Base-by-base conservation (phyloP, 345 rosid genomes). In the Melastoma malabathricum region DNA sequence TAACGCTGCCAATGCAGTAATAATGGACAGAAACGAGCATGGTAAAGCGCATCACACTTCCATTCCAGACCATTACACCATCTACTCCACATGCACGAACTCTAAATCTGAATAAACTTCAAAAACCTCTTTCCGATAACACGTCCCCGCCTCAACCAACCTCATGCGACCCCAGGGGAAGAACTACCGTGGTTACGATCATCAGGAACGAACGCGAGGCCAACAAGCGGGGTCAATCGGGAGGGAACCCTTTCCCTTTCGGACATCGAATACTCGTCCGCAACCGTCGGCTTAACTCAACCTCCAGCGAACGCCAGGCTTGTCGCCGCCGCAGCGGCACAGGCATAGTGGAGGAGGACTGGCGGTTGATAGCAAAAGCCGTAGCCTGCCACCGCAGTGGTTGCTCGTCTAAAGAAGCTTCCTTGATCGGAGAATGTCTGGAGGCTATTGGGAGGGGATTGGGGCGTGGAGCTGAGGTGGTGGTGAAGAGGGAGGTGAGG, bases 151-250 rank as follows among this genome's bases (percentile, higher is more conserved):
- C 2, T 29, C 38, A 29, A 29, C 38, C 38, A 10, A 29, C 2
- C 1, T 1, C 52, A 3, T 3, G 29, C 23, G 3, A 56, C 2
- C 25, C 0, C 7, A 20, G 43, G 12, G 31, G 55, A 15, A 51
- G 31, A 60, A 38, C 15, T 46, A 81, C 95, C 96, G 53, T 82
- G 96, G 47, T 61, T 78, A 9, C 44, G 44, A 13, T 90, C 92
- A 20, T 84, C 92, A 1, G 92, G 94, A 50, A 90, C 94, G 64
- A 84, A 90, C 50, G 94, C 77, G 48, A 90, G 76, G 70, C 86
- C 98, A 43, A 90, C n/a, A n/a, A n/a, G n/a, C n/a, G n/a, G n/a
- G n/a, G n/a, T n/a, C n/a, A n/a, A n/a, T n/a, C n/a, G n/a, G n/a
- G n/a, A n/a, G 96, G 89, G 49, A 86, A 76, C 50, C 44, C 68